Conservation (phyloP, 192 early-diverging fungal species). For the Phycomyces blakesleeanus region DNA sequence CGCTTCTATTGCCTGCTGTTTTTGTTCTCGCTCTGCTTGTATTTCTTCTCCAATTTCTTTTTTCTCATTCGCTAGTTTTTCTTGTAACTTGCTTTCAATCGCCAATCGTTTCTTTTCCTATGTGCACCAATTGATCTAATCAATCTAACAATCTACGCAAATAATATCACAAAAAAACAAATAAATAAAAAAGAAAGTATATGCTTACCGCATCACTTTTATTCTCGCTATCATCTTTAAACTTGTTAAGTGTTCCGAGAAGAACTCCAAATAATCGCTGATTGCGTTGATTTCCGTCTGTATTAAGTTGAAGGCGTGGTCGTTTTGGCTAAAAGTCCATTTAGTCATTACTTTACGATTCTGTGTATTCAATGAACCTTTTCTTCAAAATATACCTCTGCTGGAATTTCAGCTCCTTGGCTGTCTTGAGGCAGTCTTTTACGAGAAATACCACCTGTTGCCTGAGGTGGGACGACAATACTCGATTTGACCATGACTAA, state of each 20-base stretch:
- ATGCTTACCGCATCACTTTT: constrained; percentile 45
- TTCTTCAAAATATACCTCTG: not conserved
- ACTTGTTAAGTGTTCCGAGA: constrained; percentile 51
- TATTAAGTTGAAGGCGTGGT: constrained; percentile 36
- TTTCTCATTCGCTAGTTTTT: constrained; percentile 44
- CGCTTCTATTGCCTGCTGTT: constrained; percentile 16
- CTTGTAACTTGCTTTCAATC: constrained; percentile 39
- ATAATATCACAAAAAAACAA: constrained; percentile 4
- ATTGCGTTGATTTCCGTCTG: constrained; percentile 33
- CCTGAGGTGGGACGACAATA: constrained; percentile 23
- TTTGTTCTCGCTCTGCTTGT: constrained; percentile 36
- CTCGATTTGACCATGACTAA: constrained; percentile 26
- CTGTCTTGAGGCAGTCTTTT: constrained; percentile 12
- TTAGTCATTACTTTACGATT: not conserved
- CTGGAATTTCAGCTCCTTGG: not conserved
- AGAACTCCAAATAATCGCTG: constrained; percentile 51
- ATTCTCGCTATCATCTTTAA: constrained; percentile 44
- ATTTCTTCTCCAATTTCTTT: constrained; percentile 38
- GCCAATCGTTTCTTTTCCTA: constrained; percentile 44
- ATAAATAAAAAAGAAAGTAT: not conserved
- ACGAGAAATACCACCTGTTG: not conserved
- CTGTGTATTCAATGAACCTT: not conserved
- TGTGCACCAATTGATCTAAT: not conserved
- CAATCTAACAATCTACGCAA: too few relatives aligned
- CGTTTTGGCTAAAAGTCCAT: constrained; percentile 25